phyloP scores from a whole-genome alignment of 345 rosid species.

The Combretum micranthum region DNA sequence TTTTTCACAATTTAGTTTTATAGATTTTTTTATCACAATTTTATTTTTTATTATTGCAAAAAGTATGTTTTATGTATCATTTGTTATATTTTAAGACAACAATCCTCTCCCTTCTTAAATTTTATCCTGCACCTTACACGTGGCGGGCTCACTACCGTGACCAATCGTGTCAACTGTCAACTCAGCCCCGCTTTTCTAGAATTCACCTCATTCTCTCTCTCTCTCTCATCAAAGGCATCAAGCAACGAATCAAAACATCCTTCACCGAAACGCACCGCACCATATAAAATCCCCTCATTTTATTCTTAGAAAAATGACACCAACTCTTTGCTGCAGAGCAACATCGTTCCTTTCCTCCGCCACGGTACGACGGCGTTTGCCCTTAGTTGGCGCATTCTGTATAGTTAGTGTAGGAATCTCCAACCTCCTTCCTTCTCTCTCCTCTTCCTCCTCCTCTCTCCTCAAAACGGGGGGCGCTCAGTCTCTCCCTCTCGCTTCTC shows the following conservation, averaged over 20 bases:
- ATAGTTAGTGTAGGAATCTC: conserved; percentile 60
- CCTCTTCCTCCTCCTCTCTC: conserved; percentile 20
- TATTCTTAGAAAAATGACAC: conserved; percentile 13
- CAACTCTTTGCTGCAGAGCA: conserved; percentile 18
- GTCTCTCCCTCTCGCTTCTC: conserved; percentile 42
- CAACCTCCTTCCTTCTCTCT: conserved; percentile 30
- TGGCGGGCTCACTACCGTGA: too few species aligned
- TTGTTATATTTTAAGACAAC: too few species aligned
- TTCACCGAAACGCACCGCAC: conserved; percentile 7
- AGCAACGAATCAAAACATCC: conserved; percentile 1
- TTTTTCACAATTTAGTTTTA: too few species aligned
- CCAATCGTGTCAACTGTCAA: too few species aligned
- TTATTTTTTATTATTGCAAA: too few species aligned
- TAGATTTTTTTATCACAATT: too few species aligned
- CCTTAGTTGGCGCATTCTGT: conserved; percentile 63
- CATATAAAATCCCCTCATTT: conserved; percentile 3
- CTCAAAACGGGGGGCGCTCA: conserved; percentile 47
- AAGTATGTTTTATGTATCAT: too few species aligned
- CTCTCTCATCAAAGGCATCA: neutral
- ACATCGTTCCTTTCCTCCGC: conserved; percentile 20
- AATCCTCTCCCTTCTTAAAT: too few species aligned
- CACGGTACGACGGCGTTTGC: conserved; percentile 39
- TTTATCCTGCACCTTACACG: too few species aligned
- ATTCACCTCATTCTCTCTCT: neutral
- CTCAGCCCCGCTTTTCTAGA: too few species aligned